Evolutionary conservation across 495 filamentous ascomycete species (phyloP).

Genomic region (Xylaria grammica): DNA sequence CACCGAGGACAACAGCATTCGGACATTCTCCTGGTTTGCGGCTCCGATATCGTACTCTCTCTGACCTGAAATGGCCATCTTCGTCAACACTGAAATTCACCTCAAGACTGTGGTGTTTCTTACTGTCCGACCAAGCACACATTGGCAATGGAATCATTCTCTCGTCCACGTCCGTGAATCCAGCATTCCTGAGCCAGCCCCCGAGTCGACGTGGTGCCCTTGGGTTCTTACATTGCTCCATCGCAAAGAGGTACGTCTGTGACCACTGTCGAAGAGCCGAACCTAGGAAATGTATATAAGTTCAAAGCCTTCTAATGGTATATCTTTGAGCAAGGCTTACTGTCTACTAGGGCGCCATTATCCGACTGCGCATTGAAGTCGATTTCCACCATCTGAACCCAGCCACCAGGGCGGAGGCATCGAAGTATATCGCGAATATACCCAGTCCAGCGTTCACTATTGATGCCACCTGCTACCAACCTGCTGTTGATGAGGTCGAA

Average conservation of each 20-base stretch:
- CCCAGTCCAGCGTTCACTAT: conserved; percentile 73
- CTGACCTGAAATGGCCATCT: conserved; percentile 53
- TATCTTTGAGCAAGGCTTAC: conserved; percentile 36
- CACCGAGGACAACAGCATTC: conserved; percentile 63
- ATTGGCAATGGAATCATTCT: conserved; percentile 73
- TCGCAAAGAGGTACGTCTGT: conserved; percentile 66
- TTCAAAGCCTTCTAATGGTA: conserved; percentile 17
- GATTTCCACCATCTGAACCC: conserved; percentile 90
- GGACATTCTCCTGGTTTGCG: conserved; percentile 65
- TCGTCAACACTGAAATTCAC: conserved; percentile 14
- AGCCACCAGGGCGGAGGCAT: conserved; percentile 66
- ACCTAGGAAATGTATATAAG: conserved; percentile 38
- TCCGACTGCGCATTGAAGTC: conserved; percentile 90
- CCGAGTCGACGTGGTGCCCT: conserved; percentile 68
- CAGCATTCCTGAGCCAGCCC: conserved; percentile 67
- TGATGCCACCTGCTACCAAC: conserved; percentile 78
- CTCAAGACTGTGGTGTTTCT: conserved; percentile 21
- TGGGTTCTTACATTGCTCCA: conserved; percentile 72
- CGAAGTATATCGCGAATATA: conserved; percentile 79
- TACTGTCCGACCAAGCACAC: conserved; percentile 77
- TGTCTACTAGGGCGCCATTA: conserved; percentile 77
- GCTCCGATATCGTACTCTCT: conserved; percentile 67
- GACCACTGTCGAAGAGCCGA: conserved; percentile 80
- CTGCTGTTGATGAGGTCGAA: conserved; percentile 93
- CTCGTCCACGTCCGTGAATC: conserved; percentile 73